A percentile compares a stretch with the other conserved stretches of the same genome.
These are phyloP conservation scores for Yarrowia sp. DNA, from an alignment of 805 yeast genomes.

Conservation along the genomic window DNA sequence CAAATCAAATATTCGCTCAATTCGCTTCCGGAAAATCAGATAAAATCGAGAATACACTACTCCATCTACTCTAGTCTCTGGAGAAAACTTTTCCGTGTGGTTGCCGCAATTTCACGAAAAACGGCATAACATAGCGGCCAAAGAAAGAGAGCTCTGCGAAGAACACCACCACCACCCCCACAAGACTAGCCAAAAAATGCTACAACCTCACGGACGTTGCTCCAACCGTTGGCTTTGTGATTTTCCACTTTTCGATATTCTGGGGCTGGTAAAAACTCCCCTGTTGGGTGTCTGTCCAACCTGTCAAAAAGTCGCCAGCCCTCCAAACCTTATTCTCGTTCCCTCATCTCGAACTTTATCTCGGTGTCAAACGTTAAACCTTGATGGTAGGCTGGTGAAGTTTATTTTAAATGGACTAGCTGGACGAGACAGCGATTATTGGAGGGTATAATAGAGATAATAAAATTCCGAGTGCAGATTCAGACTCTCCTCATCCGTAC, in stretches of 20 bases:
- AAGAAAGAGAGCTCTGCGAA: too few relatives aligned
- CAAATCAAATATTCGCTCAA: too few relatives aligned
- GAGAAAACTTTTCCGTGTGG: neutral
- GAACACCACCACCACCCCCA: too few relatives aligned
- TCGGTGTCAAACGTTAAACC: neutral
- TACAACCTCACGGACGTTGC: too few relatives aligned
- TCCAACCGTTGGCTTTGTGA: too few relatives aligned
- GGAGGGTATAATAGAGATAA: neutral
- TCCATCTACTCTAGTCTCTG: neutral
- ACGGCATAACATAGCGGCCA: neutral
- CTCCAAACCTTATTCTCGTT: neutral
- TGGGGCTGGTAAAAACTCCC: neutral
- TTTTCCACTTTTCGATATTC: neutral
- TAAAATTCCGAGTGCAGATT: neutral
- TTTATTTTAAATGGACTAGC: neutral
- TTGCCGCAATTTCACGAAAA: neutral
- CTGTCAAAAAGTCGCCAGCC: conserved; percentile 6
- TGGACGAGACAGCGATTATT: neutral
- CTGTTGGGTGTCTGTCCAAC: neutral
- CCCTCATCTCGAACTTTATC: neutral
- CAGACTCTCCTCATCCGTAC: neutral
- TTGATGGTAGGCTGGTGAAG: neutral
- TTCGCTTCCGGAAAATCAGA: neutral
- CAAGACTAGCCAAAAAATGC: too few relatives aligned
- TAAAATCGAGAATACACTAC: neutral